These are phyloP conservation scores for Cladosporium sp. DNA, from an alignment of 2,329 filamentous ascomycete species.

Conservation along the genomic window DNA sequence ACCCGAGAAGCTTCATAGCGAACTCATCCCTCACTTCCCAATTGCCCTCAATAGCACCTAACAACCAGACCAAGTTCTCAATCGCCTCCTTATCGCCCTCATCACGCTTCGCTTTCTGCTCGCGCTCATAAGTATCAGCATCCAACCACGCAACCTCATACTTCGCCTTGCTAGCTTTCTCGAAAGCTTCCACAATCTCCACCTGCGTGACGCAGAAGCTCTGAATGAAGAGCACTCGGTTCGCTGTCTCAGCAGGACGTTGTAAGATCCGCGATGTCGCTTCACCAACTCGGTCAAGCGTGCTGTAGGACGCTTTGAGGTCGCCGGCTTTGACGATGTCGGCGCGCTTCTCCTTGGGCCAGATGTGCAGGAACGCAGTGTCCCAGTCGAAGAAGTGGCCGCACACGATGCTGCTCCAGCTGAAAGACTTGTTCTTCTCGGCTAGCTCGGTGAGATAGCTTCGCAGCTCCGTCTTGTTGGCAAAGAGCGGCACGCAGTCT, in stretches of 20 bases:
- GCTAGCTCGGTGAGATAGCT: constrained; percentile 49
- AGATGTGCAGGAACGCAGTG: constrained; percentile 52
- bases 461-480: constrained; percentile 45
- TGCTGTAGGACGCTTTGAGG: constrained; percentile 49
- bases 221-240: constrained; percentile 55
- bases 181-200: constrained; percentile 50
- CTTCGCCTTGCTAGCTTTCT: constrained; percentile 46
- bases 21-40: constrained; percentile 33
- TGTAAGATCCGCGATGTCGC: constrained; percentile 50
- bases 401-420: constrained; percentile 57
- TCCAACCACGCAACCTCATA: constrained; percentile 46
- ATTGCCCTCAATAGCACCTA: constrained; percentile 30
- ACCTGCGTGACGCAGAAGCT: constrained; percentile 57
- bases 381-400: constrained; percentile 62
- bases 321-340: constrained; percentile 56
- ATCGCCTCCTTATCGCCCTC: constrained; percentile 29
- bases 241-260: constrained; percentile 50
- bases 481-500: constrained; percentile 49
- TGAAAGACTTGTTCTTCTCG: constrained; percentile 40
- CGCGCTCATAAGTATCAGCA: constrained; percentile 28
- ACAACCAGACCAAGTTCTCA: constrained; percentile 29
- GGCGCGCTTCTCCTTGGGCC: constrained; percentile 46
- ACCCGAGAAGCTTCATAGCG: constrained; percentile 39
- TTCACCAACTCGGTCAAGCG: constrained; percentile 48
- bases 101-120: constrained; percentile 33